A percentile compares a stretch with the other conserved stretches of the same genome.
Conservation (phyloP, 2,329 filamentous ascomycete species). For the Pyricularia sp. region DNA sequence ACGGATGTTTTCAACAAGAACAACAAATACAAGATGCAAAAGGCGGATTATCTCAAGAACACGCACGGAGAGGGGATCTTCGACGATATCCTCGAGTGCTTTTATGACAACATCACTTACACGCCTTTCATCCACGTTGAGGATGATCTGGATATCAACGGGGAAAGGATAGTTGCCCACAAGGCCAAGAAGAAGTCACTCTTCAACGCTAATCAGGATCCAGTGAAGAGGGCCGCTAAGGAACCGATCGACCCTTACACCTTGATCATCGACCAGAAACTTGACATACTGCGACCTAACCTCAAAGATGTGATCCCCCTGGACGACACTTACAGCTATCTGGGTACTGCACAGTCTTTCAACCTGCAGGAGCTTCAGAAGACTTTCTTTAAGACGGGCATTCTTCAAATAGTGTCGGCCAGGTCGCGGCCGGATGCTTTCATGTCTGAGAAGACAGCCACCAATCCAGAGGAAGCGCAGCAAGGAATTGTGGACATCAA, state of each 20-base stretch:
- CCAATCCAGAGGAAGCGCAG: constrained; percentile 74
- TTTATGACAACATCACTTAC: constrained; percentile 98
- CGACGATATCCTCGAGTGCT: constrained; percentile 84
- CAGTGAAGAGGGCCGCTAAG: constrained; percentile 50
- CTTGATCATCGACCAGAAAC: constrained; percentile 77
- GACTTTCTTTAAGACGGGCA: constrained; percentile 80
- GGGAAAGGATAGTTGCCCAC: constrained; percentile 56
- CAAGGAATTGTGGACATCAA: constrained; percentile 95
- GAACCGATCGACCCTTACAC: constrained; percentile 94
- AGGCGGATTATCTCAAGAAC: constrained; percentile 88
- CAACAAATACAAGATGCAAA: constrained; percentile 99
- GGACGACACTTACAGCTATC: constrained; percentile 83
- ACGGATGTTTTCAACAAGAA: constrained; percentile 99
- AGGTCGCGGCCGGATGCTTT: constrained; percentile 91
- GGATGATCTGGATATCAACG: constrained; percentile 71
- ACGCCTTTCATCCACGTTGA: constrained; percentile 98
- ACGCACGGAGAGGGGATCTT: constrained; percentile 84
- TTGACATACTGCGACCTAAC: constrained; percentile 71
- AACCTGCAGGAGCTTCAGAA: constrained; percentile 74
- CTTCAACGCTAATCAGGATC: constrained; percentile 51
- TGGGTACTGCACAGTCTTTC: constrained; percentile 61
- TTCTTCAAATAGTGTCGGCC: constrained; percentile 89
- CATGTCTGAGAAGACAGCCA: constrained; percentile 73
- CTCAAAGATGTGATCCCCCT: constrained; percentile 86
- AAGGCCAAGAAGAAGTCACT: constrained; percentile 60